Conservation (phyloP, 176 grass and related monocot genomes). For the Thalia dealbata region DNA sequence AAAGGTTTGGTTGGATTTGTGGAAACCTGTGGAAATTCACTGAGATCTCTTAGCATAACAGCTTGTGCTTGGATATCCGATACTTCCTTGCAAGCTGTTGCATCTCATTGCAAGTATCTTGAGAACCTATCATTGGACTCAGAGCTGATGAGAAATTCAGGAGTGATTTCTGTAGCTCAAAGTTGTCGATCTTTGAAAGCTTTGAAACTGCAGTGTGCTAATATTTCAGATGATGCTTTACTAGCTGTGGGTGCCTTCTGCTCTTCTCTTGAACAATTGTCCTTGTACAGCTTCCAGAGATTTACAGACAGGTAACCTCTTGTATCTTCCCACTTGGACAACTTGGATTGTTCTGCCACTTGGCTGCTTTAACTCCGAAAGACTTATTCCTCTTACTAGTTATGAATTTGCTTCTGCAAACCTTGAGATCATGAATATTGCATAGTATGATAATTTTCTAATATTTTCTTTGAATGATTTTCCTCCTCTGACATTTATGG, state of each 20-base stretch:
- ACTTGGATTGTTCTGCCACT: neutral
- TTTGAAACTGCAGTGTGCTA: conserved; percentile 66
- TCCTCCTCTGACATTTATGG: neutral
- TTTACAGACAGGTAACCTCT: conserved; percentile 67
- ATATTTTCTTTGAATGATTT: neutral
- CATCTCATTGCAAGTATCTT: conserved; percentile 57
- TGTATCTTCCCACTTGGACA: conserved; percentile 9
- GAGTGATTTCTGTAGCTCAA: conserved; percentile 60
- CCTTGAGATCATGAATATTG: neutral
- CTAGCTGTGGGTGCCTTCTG: conserved; percentile 70
- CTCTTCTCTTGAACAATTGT: conserved; percentile 56
- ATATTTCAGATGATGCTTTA: conserved; percentile 54
- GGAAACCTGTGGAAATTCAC: conserved; percentile 39
- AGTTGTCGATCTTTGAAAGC: conserved; percentile 52
- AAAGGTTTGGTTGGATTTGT: conserved; percentile 61
- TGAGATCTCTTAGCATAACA: conserved; percentile 46
- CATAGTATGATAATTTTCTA: neutral
- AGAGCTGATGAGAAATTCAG: conserved; percentile 40
- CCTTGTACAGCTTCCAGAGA: conserved; percentile 60
- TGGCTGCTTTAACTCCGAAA: neutral
- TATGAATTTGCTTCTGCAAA: neutral
- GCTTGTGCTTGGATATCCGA: conserved; percentile 62
- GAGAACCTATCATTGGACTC: conserved; percentile 51
- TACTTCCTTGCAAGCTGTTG: conserved; percentile 68
- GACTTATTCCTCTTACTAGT: neutral